A percentile compares a stretch with the other conserved stretches of the same genome.
These are phyloP conservation scores for Chlorokybus atmophyticus DNA, from an alignment of 139 green algal species.

Conservation along the genomic window DNA sequence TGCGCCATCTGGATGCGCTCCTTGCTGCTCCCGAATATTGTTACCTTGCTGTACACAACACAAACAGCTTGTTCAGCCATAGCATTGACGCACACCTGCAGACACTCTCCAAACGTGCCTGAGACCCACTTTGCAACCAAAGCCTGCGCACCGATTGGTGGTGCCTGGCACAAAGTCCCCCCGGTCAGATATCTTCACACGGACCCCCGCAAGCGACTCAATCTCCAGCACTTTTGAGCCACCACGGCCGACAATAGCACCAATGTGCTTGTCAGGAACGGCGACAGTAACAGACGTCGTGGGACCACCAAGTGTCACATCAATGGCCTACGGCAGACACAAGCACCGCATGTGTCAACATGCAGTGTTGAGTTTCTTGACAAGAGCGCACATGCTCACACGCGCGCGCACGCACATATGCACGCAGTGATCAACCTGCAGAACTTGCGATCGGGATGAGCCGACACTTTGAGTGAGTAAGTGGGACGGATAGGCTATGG, in stretches of 20 bases:
- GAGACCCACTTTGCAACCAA: no score
- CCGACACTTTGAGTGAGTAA: no score
- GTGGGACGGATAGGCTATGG: no score
- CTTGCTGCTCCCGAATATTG: slow-evolving; percentile 33
- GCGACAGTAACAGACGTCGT: slow-evolving; percentile 37
- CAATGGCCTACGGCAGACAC: no score
- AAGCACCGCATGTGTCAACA: background rate
- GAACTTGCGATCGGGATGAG: no score
- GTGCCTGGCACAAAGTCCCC: slow-evolving; percentile 49
- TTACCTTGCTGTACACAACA: slow-evolving; percentile 28
- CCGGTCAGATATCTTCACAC: slow-evolving; percentile 43
- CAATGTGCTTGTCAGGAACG: slow-evolving; percentile 55
- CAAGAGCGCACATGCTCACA: no score
- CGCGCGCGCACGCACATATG: no score
- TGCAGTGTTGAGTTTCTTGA: background rate
- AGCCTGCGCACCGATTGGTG: slow-evolving; percentile 29
- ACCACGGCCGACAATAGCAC: slow-evolving; percentile 56
- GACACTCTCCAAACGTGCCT: no score
- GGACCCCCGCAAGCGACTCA: slow-evolving; percentile 44
- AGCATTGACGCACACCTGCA: no score
- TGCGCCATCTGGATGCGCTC: slow-evolving; percentile 36
- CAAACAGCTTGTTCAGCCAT: no score
- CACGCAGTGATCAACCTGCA: no score
- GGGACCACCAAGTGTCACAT: background rate
- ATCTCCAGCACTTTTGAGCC: slow-evolving; percentile 55